Percentiles rank a stretch among this genome's conserved stretches.
phyloP scores from a whole-genome alignment of 345 rosid genomes.

The Balakata baccata region DNA sequence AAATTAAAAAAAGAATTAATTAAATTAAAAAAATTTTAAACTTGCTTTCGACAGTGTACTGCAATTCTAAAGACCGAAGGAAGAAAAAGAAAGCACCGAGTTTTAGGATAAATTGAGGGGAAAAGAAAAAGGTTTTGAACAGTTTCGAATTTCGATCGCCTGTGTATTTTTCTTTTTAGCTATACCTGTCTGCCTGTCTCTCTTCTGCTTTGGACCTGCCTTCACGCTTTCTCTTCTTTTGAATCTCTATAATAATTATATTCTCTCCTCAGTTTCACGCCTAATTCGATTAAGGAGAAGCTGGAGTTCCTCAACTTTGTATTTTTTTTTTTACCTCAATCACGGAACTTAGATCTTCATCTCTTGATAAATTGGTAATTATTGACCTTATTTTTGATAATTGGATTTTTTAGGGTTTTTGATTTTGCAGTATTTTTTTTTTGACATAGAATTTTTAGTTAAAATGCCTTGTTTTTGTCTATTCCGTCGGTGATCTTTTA shows the following conservation, averaged over 20 bases:
- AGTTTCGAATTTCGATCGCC: background rate
- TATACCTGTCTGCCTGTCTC: background rate
- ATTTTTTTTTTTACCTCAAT: background rate
- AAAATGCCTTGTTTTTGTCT: background rate
- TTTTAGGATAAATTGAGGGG: background rate
- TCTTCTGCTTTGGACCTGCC: background rate
- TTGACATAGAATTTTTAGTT: background rate
- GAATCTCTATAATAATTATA: background rate
- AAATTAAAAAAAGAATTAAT: no score
- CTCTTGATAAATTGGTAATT: slow-evolving; percentile 7
- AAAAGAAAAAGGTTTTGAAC: background rate
- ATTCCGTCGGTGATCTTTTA: background rate
- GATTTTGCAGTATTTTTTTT: background rate
- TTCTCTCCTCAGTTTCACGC: background rate
- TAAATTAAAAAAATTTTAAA: no score
- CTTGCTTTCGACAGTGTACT: no score
- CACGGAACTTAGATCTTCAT: slow-evolving; percentile 17
- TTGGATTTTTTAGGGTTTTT: background rate
- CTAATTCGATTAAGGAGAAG: background rate
- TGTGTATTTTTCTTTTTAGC: background rate
- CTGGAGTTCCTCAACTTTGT: background rate
- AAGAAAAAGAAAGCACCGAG: slow-evolving; percentile 2
- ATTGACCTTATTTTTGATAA: background rate
- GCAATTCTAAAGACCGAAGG: no score
- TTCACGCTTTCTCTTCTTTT: slow-evolving; percentile 8